These are phyloP conservation scores for Perkinsus olseni DNA, from an alignment of 169 alveolate species.

Conservation along the genomic window DNA sequence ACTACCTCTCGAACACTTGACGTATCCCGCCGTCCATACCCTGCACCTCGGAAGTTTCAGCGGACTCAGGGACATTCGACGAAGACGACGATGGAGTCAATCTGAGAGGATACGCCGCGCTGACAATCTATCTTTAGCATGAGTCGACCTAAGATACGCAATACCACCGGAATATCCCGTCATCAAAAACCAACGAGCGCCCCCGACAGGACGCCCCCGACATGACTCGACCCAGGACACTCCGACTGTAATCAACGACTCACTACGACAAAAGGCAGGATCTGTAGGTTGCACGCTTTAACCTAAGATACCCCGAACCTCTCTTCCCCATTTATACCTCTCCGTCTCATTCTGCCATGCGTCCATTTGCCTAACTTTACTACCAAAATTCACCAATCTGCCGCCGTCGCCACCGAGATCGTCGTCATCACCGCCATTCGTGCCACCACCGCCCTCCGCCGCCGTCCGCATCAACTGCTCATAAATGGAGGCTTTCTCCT, in stretches of 20 bases:
- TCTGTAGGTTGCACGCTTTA: not conserved
- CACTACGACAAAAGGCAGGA: not conserved
- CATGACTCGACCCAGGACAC: not conserved
- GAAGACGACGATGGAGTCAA: not conserved
- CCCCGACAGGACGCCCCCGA: not conserved
- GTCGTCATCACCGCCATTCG: no score
- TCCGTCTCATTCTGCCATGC: not conserved
- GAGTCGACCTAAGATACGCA: not conserved
- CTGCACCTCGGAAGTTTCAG: not conserved
- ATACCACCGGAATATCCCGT: not conserved
- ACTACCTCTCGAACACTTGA: not conserved
- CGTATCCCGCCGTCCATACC: not conserved
- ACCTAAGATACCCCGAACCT: not conserved
- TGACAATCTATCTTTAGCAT: not conserved
- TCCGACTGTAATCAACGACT: not conserved
- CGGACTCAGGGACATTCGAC: not conserved
- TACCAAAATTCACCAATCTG: not conserved
- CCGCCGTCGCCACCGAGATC: not conserved
- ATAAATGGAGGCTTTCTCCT: not conserved
- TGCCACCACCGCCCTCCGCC: not conserved
- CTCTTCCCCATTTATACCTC: not conserved
- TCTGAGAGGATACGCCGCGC: not conserved
- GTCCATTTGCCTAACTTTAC: not conserved
- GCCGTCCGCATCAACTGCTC: not conserved
- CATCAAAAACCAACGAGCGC: not conserved